A percentile compares a stretch with the other conserved stretches of the same genome.
Evolutionary conservation across 2,329 filamentous ascomycete species (phyloP).

Genomic region (Zymoseptoria tritici): DNA sequence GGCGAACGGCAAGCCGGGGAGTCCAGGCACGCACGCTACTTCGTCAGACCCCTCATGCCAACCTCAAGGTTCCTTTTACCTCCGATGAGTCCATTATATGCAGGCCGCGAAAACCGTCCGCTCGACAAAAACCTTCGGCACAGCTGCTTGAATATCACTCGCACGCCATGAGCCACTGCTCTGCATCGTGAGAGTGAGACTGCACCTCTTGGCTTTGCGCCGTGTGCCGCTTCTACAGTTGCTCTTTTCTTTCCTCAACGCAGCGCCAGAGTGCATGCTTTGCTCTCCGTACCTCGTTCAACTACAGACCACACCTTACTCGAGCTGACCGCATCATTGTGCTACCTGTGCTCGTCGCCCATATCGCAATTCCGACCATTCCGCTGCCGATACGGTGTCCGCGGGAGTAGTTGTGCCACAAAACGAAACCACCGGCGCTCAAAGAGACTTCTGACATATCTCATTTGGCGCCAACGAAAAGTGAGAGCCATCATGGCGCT

Average conservation of each 20-base stretch:
- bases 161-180: background rate
- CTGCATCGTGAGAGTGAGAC: background rate
- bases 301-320: background rate
- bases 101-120: background rate
- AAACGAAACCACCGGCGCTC: background rate
- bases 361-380: background rate
- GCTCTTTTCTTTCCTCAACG: background rate
- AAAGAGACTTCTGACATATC: background rate
- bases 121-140: background rate
- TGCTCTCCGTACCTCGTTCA: background rate
- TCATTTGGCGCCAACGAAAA: background rate
- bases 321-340: background rate
- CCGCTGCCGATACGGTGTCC: background rate
- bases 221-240: background rate
- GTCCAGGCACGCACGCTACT: background rate
- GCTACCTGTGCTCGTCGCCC: background rate
- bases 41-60: background rate
- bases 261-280: background rate
- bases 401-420: background rate
- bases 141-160: background rate
- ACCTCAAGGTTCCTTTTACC: background rate
- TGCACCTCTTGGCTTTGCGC: background rate
- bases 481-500: background rate
- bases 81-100: background rate
- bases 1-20: background rate